Conservation (phyloP, 2,329 filamentous ascomycete species). For the Gliomastix tumulicola region DNA sequence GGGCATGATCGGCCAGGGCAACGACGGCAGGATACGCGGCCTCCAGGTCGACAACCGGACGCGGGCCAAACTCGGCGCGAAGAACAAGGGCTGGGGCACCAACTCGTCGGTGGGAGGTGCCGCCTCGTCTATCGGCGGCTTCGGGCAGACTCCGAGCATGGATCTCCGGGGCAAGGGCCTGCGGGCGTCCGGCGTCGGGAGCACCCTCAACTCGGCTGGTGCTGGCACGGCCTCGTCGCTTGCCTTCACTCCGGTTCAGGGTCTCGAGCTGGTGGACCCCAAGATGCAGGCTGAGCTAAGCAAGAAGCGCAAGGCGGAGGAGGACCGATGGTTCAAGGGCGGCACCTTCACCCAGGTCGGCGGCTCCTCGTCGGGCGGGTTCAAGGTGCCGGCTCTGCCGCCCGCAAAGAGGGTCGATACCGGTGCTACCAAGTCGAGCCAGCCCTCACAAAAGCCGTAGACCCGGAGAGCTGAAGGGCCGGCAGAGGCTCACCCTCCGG, state of each 20-base stretch:
- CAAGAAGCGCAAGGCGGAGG: constrained; percentile 86
- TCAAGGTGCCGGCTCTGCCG: constrained; percentile 77
- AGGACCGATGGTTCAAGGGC: constrained; percentile 94
- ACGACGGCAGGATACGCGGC: constrained; percentile 82
- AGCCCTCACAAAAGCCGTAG: too few relatives aligned
- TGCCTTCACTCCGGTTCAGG: constrained; percentile 91
- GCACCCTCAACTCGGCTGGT: constrained; percentile 43
- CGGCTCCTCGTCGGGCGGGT: constrained; percentile 47
- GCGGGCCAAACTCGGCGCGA: constrained; percentile 85
- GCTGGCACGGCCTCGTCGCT: constrained; percentile 79
- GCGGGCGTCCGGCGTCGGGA: constrained; percentile 74
- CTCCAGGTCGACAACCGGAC: constrained; percentile 91
- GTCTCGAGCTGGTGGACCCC: constrained; percentile 89
- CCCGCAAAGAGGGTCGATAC: constrained; percentile 59
- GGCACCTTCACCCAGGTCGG: constrained; percentile 93
- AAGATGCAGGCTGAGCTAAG: constrained; percentile 83
- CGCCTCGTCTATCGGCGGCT: constrained; percentile 76
- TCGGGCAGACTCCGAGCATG: constrained; percentile 61
- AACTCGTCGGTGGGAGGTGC: constrained; percentile 58
- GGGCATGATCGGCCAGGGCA: constrained; percentile 88
- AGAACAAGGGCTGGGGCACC: constrained; percentile 91
- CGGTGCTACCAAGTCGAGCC: constrained; percentile 25
- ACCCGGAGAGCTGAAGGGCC: too few relatives aligned
- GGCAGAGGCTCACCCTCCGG: too few relatives aligned
- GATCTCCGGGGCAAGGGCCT: constrained; percentile 74